A percentile compares a stretch with the other conserved stretches of the same genome.
These are phyloP conservation scores for Cicer pinnatifidum DNA, from an alignment of 306 rosid species.

Conservation along the genomic window DNA sequence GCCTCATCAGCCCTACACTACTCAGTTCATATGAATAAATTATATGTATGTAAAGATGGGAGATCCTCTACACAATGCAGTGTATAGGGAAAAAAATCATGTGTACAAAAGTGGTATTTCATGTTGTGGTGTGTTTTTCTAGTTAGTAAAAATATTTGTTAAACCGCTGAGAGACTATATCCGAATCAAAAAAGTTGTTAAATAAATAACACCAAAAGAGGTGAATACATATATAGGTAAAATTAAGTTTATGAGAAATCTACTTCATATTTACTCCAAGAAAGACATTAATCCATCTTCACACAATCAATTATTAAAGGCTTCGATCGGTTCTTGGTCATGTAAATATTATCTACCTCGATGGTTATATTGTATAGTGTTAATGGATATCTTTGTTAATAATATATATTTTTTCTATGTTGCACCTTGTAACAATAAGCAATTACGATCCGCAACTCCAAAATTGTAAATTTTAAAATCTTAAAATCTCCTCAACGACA, in stretches of 20 bases:
- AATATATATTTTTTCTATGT: too few species aligned
- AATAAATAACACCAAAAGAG: not conserved
- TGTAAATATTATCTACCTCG: not conserved
- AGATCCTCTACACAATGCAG: too few species aligned
- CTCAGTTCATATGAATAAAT: constrained; percentile 1
- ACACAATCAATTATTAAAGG: not conserved
- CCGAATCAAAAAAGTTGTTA: not conserved
- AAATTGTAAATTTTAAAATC: too few species aligned
- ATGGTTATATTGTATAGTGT: not conserved
- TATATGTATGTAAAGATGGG: too few species aligned
- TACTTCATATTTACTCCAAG: not conserved
- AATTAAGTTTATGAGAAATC: not conserved
- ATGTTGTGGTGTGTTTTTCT: too few species aligned
- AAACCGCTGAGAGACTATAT: too few species aligned
- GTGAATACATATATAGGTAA: not conserved
- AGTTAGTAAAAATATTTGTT: too few species aligned
- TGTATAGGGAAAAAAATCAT: too few species aligned
- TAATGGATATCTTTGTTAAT: not conserved
- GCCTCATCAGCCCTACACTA: constrained; percentile 23
- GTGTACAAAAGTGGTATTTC: too few species aligned
- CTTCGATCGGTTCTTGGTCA: constrained; percentile 13
- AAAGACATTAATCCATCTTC: not conserved
- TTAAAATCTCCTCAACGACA: too few species aligned
- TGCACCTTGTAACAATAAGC: too few species aligned
- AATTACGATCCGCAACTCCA: too few species aligned